phyloP scores from a whole-genome alignment of 352 stramenopile genomes.

The Phytopythium boreale region DNA sequence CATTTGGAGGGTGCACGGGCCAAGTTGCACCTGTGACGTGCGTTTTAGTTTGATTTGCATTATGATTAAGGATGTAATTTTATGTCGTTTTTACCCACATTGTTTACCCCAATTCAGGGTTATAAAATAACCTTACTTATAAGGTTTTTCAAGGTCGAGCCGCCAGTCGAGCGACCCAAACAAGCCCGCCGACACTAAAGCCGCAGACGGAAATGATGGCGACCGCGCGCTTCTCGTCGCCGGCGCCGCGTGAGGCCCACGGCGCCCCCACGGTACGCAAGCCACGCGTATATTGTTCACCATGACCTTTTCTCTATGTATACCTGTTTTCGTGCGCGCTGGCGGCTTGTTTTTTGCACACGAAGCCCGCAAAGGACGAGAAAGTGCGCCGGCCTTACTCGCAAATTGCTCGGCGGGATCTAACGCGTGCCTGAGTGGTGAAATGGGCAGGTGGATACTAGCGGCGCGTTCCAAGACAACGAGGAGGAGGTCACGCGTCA shows the following conservation, averaged over 20 bases:
- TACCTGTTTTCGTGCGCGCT: not conserved
- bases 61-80: not conserved
- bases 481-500: slow-evolving; percentile 86
- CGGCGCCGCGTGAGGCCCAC: not conserved
- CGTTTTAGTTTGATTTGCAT: not conserved
- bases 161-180: not conserved
- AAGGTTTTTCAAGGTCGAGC: not conserved
- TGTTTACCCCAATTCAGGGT: not conserved
- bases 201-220: slow-evolving; percentile 19
- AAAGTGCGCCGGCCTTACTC: not conserved
- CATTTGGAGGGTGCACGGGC: no score
- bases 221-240: not conserved
- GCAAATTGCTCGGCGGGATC: not conserved
- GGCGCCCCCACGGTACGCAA: not conserved
- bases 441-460: slow-evolving; percentile 9
- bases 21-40: not conserved
- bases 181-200: not conserved
- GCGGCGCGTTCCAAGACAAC: slow-evolving; percentile 37
- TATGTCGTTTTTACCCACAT: not conserved
- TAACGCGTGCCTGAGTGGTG: not conserved
- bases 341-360: not conserved
- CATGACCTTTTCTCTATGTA: not conserved
- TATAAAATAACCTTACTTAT: not conserved
- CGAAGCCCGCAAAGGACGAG: not conserved
- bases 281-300: not conserved